These are phyloP conservation scores for Lepidium didymum DNA, from an alignment of 345 rosid genomes.

Conservation along the genomic window DNA sequence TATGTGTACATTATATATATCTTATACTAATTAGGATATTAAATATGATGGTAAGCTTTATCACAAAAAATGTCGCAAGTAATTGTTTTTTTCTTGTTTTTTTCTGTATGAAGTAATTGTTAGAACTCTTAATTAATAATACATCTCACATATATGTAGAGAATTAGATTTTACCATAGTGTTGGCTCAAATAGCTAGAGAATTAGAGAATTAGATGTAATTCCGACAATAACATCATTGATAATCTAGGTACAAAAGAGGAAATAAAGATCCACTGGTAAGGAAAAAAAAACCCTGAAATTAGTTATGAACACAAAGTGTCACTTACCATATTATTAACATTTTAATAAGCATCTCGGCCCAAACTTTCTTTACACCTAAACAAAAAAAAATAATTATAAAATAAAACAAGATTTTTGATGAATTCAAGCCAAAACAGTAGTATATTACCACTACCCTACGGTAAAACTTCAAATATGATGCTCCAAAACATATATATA, in stretches of 20 bases:
- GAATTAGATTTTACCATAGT: background rate
- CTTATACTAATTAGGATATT: too few species aligned
- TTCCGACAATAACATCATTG: constrained; percentile 60
- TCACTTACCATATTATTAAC: constrained; percentile 19
- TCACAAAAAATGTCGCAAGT: background rate
- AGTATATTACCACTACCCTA: too few species aligned
- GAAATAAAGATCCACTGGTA: constrained; percentile 7
- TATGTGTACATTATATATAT: background rate
- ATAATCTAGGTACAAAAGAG: constrained; percentile 38
- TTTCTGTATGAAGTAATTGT: too few species aligned
- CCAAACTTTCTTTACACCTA: too few species aligned
- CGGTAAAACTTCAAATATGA: too few species aligned
- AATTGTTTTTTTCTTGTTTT: too few species aligned
- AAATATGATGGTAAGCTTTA: too few species aligned
- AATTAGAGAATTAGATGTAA: constrained; percentile 54
- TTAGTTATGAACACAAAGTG: background rate
- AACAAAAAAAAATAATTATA: too few species aligned
- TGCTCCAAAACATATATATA: too few species aligned
- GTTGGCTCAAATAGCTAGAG: constrained; percentile 37
- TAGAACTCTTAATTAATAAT: background rate
- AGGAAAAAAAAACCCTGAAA: background rate
- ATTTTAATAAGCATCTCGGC: too few species aligned
- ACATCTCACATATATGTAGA: background rate
- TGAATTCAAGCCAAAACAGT: too few species aligned
- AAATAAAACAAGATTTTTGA: too few species aligned